Base-by-base conservation (phyloP, 257 asterid genomes). In the Nicotiana attenuata region DNA sequence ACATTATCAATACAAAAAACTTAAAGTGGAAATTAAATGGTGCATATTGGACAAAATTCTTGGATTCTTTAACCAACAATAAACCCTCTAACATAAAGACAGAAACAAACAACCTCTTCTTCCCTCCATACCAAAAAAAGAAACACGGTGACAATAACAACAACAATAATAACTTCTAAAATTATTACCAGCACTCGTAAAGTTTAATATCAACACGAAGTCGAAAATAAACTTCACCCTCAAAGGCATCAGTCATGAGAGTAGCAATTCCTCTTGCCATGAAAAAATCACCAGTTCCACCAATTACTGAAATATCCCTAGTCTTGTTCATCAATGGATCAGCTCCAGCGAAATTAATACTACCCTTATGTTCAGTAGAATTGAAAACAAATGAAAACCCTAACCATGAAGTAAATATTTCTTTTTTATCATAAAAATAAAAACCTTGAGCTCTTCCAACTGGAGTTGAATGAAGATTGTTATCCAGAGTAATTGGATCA, bases 271-370 rank as follows among this genome's bases (percentile, higher is more conserved):
- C 98, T 84, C 97, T 86, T 4, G 89, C n/a, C 97, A 94, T 92
- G 92, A 94, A 94, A 83, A 93, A 94, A 52, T 94, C 97, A 0
- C 97, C 98, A 0, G 98, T 93, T 7, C 98, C 97, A 1, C 98
- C 98, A 10, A 94, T 81, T 4, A 94, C 96, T 52, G 97, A 92
- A 53, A 94, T 80, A 76, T 94, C 97, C 89, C 97, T 91, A 0
- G 92, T 89, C 92, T 91, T 90, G 81, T 91, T 89, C 94, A 91
- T 87, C 82, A 93, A 29, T 15, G 97, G 98, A 56, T 94, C 97
- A 1, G 93, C 93, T 1, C 97, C 97, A 1, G 89, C 91, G n/a
- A 94, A 93, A 67, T 89, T 93, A 2, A 93, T 66, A 64, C 91
- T 80, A 0, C 98, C 98, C 78, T 69, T 79, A 78, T 90, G 89